phyloP scores from a whole-genome alignment of 768 basidiomycete species.

The Heimioporus sp. region DNA sequence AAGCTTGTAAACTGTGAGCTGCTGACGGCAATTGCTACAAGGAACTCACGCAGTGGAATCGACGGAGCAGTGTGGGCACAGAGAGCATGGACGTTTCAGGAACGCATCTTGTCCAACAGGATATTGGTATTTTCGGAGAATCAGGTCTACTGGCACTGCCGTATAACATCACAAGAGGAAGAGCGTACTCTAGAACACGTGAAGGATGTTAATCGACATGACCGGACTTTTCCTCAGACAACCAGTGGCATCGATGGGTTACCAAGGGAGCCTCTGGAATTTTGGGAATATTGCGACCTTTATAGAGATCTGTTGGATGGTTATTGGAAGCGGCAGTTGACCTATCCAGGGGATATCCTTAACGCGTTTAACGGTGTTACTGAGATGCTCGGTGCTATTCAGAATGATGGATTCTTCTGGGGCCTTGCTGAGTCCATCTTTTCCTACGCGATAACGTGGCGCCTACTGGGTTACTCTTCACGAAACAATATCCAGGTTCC shows the following conservation, averaged over 20 bases:
- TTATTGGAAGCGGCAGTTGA: constrained; percentile 11
- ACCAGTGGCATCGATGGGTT: not conserved
- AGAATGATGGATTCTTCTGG: constrained; percentile 13
- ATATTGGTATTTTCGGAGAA: constrained; percentile 16
- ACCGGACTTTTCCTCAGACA: not conserved
- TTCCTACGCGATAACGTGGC: constrained; percentile 12
- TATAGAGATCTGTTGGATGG: not conserved
- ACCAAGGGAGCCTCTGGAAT: not conserved
- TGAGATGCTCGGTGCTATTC: constrained; percentile 6
- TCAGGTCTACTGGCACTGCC: constrained; percentile 19
- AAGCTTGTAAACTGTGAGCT: constrained; percentile 11
- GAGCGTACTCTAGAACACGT: constrained; percentile 12
- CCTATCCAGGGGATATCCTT: constrained; percentile 11
- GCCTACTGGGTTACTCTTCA: not conserved
- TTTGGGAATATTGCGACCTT: not conserved
- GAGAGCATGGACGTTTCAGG: constrained; percentile 21
- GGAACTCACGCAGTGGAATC: not conserved
- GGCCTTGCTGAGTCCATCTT: constrained; percentile 15
- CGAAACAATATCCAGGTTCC: constrained; percentile 2
- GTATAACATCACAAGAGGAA: constrained; percentile 4
- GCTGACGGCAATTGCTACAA: constrained; percentile 8
- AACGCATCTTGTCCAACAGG: constrained; percentile 13
- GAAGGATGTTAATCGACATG: not conserved
- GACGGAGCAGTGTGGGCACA: constrained; percentile 6
- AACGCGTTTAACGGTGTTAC: constrained; percentile 16